Evolutionary conservation across 2,329 filamentous ascomycete species (phyloP).

Genomic region (Venturia oleaginea): DNA sequence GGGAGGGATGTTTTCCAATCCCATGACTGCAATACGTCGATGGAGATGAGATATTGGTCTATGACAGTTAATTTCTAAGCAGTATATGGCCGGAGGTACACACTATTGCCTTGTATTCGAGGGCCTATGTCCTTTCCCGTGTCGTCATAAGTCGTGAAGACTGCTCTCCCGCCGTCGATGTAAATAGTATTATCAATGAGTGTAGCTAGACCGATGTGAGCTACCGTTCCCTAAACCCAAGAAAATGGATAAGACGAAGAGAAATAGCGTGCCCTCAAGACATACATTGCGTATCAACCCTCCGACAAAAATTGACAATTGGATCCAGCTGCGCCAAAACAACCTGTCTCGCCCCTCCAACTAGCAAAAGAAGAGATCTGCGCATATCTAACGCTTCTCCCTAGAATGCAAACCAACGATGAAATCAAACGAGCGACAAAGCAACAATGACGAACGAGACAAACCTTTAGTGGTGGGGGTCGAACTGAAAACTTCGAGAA

Average conservation of each 20-base stretch:
- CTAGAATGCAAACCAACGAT: neutral
- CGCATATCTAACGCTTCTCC: neutral
- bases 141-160: neutral
- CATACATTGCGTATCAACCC: neutral
- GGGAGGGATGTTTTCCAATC: neutral
- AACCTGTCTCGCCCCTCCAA: neutral
- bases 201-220: neutral
- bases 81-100: neutral
- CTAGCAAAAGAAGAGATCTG: neutral
- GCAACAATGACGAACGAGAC: neutral
- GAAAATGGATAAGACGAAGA: neutral
- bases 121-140: neutral
- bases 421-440: neutral
- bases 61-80: neutral
- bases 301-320: neutral
- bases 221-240: neutral
- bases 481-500: neutral
- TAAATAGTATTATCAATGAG: neutral
- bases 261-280: neutral
- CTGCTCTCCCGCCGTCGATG: neutral
- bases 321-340: neutral
- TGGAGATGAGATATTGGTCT: conserved; percentile 5
- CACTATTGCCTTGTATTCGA: neutral
- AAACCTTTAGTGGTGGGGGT: neutral
- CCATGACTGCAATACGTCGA: neutral